Conservation (phyloP, 768 basidiomycete species). For the Tylopilus sp. region DNA sequence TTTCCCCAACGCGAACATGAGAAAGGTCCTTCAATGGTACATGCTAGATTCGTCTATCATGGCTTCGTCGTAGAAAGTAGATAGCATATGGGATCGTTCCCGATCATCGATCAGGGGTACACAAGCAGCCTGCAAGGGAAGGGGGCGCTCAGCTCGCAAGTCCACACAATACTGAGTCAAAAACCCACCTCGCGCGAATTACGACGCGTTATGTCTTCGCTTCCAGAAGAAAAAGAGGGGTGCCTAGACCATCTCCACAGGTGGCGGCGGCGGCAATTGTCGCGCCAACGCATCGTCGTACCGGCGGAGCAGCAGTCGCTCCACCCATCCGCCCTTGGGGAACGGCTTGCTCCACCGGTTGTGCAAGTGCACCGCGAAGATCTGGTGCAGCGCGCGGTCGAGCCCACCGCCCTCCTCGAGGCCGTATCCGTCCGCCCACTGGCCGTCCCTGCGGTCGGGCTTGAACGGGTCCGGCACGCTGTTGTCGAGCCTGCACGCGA, state of each 20-base stretch:
- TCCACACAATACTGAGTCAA: too few species aligned
- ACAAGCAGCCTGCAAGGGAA: not conserved
- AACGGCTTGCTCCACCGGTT: slow-evolving; percentile 93
- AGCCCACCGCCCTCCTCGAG: slow-evolving; percentile 60
- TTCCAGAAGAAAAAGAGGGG: not conserved
- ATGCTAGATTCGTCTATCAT: too few species aligned
- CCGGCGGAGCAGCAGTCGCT: slow-evolving; percentile 63
- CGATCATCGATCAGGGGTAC: not conserved
- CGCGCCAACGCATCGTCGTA: slow-evolving; percentile 44
- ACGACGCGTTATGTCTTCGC: too few species aligned
- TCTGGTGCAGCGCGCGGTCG: slow-evolving; percentile 57
- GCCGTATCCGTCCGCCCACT: slow-evolving; percentile 56
- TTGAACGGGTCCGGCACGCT: slow-evolving; percentile 88
- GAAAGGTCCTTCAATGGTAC: too few species aligned
- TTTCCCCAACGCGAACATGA: too few species aligned
- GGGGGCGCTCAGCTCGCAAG: not conserved
- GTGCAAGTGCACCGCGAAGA: slow-evolving; percentile 90
- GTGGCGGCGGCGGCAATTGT: not conserved
- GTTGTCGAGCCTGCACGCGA: slow-evolving; percentile 87
- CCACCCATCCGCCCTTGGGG: slow-evolving; percentile 83
- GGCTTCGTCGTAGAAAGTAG: too few species aligned
- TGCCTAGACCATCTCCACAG: not conserved
- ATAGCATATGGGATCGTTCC: not conserved
- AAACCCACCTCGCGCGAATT: too few species aligned
- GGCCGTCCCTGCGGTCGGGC: slow-evolving; percentile 47